Evolutionary conservation across 2,329 filamentous ascomycete genomes (phyloP).

Genomic region (Orbilia quercus): DNA sequence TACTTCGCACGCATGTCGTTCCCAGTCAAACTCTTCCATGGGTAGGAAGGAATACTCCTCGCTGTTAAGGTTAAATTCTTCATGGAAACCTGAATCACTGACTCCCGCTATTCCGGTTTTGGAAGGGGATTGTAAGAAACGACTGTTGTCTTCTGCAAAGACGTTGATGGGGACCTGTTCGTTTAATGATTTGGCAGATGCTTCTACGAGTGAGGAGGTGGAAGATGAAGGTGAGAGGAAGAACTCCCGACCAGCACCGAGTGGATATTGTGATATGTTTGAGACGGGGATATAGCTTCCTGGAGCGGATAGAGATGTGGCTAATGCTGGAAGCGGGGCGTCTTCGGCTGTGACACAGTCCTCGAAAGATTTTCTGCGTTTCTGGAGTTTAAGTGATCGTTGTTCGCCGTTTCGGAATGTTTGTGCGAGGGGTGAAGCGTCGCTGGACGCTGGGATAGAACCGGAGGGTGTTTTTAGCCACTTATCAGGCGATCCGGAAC

Average conservation of each 20-base stretch:
- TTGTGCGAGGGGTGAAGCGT: constrained; percentile 41
- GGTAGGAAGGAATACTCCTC: constrained; percentile 59
- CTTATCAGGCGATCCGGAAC: constrained; percentile 57
- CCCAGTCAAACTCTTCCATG: constrained; percentile 60
- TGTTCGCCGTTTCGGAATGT: constrained; percentile 48
- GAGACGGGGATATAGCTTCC: constrained; percentile 55
- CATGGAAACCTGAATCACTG: constrained; percentile 55
- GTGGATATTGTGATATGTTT: constrained; percentile 53
- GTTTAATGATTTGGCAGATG: constrained; percentile 55
- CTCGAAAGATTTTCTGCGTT: constrained; percentile 59
- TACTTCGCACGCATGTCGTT: constrained; percentile 58
- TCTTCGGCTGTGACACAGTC: constrained; percentile 59
- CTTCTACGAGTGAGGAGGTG: constrained; percentile 59
- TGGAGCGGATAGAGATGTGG: constrained; percentile 49
- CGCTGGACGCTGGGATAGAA: constrained; percentile 53
- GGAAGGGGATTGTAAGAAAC: constrained; percentile 55
- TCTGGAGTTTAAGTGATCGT: constrained; percentile 54
- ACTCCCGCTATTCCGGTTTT: constrained; percentile 50
- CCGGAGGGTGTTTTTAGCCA: constrained; percentile 59
- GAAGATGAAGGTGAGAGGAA: constrained; percentile 59
- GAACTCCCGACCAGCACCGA: constrained; percentile 55
- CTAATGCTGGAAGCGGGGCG: constrained; percentile 56
- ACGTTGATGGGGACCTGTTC: constrained; percentile 58
- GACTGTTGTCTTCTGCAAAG: constrained; percentile 57
- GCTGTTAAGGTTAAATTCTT: constrained; percentile 59